These are phyloP conservation scores for Penicillium fuscoglaucum DNA, from an alignment of 2,329 filamentous ascomycete species.

Conservation along the genomic window DNA sequence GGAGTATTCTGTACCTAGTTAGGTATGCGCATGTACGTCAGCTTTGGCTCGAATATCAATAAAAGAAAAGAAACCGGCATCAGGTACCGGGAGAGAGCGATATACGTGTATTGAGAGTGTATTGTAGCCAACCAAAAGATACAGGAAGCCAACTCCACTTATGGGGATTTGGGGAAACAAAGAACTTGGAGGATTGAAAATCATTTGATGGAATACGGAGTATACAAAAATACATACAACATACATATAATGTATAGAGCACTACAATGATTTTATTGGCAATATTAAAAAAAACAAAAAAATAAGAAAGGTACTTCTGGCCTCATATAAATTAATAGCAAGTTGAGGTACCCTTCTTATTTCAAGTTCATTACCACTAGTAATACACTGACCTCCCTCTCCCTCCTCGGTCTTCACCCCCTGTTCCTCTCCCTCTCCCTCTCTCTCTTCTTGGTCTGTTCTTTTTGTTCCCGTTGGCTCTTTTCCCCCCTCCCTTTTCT, in stretches of 20 bases:
- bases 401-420: slow-evolving; percentile 11
- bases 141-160: slow-evolving; percentile 1
- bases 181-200: neutral
- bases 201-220: neutral
- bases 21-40: neutral
- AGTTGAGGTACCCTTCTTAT: neutral
- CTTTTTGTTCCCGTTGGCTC: slow-evolving; percentile 10
- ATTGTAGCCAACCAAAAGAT: neutral
- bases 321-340: neutral
- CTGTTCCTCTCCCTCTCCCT: slow-evolving; percentile 1
- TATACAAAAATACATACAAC: no score
- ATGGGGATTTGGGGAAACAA: slow-evolving; percentile 1
- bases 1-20: neutral
- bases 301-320: neutral
- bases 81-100: neutral
- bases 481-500: slow-evolving; percentile 5
- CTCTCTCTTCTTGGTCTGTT: neutral
- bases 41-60: slow-evolving; percentile 6
- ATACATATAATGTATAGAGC: neutral
- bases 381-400: slow-evolving; percentile 12
- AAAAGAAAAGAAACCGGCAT: neutral
- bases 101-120: slow-evolving; percentile 2
- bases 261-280: neutral
- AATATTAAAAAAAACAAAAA: neutral
- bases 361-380: slow-evolving; percentile 15